Conservation (phyloP, 441 rosid genomes). For the Gossypium lobatum region DNA sequence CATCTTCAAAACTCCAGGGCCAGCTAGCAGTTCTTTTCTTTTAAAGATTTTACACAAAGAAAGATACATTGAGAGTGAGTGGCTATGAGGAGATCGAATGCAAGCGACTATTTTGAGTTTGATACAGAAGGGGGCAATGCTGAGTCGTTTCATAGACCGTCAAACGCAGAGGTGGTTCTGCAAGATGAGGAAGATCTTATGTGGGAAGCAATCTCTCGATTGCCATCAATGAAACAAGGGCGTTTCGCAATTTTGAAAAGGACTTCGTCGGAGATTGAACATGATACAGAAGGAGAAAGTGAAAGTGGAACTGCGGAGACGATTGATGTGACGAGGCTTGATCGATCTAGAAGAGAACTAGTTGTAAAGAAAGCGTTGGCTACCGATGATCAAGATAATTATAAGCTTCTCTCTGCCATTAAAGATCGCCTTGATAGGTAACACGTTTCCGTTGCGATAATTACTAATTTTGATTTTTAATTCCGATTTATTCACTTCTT, state of each 20-base stretch:
- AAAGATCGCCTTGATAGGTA: conserved; percentile 81
- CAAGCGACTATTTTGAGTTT: conserved; percentile 73
- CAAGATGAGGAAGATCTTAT: conserved; percentile 76
- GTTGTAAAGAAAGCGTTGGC: conserved; percentile 76
- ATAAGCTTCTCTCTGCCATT: conserved; percentile 52
- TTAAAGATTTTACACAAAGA: neutral
- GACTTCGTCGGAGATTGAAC: conserved; percentile 26
- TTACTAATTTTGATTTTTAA: neutral
- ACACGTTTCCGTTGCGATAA: neutral
- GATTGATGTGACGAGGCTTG: conserved; percentile 63
- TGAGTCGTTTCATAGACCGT: conserved; percentile 52
- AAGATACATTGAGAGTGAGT: neutral
- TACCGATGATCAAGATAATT: conserved; percentile 79
- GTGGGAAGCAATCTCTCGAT: conserved; percentile 68
- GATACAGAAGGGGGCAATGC: conserved; percentile 40
- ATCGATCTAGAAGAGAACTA: conserved; percentile 54
- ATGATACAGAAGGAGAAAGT: neutral
- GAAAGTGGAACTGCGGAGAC: conserved; percentile 33
- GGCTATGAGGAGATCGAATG: conserved; percentile 37
- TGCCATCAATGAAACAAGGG: conserved; percentile 60
- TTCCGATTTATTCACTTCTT: neutral
- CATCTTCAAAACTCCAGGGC: neutral
- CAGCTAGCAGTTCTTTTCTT: neutral
- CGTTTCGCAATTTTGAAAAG: conserved; percentile 39
- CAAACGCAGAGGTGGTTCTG: conserved; percentile 57